Base-by-base conservation (phyloP, 73 alveolate species). In the Paramecium caudatum region DNA sequence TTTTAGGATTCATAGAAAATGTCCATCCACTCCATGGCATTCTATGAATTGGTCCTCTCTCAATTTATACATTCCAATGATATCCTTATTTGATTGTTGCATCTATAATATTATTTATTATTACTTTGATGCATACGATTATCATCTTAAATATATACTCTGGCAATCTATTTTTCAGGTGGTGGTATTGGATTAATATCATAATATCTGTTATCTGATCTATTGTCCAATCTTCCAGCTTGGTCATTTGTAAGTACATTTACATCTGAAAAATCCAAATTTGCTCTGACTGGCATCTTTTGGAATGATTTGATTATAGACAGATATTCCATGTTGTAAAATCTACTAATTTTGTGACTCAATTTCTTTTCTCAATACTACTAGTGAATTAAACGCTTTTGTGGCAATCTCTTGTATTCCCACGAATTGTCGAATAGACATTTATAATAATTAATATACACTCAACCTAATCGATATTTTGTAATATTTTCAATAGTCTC, bases 21-120 rank as follows among this genome's bases (percentile, higher is more conserved):
- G 88, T 74, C 88, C 88, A 74, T 10, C 88, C 88, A 27, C 43
- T 74, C 43, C 43, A 74, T 15, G 88, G 88, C 62, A 74, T 23
- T 41, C 88, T 74, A 10, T 27, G 43, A n/a, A 39, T 37, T 0
- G 88, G 43, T 37, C 55, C 62, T 10, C 65, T 74, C 13, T 74
- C 88, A 41, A 74, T 4, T 41, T 74, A 43, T 6, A 74, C 88
- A 74, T 41, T 45, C 88, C 88, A 74, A 2, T 74, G 21, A 45
- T 74, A 41, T 32, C 83, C 83, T 39, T 41, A 21, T 74, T 19
- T 74, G 25, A 74, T 19, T 5, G 88, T 74, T 3, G 88, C 69
- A 39, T 12, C 88, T 74, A 12, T 13, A 12, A 9, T 1, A 32
- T 1, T 12, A 41, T 15, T 0, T 39, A 36, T n/a, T 32, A 15